These are phyloP conservation scores for Pichia cactophila DNA, from an alignment of 1,139 yeast species.

Conservation along the genomic window DNA sequence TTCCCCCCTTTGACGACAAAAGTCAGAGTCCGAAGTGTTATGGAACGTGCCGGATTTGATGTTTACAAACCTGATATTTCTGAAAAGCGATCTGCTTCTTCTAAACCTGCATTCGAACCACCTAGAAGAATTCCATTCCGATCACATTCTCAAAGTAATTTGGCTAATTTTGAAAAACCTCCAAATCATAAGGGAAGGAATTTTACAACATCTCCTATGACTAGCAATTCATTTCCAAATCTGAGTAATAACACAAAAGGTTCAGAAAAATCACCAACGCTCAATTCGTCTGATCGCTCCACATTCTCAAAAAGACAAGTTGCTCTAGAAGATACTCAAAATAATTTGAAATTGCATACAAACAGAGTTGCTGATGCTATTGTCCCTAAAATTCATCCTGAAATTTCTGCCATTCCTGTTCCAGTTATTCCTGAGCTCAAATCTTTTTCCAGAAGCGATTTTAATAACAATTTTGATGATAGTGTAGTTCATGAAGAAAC, in stretches of 20 bases:
- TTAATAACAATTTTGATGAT: neutral
- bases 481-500: neutral
- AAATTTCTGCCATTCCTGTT: neutral
- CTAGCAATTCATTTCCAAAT: conserved; percentile 8
- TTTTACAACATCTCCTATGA: conserved; percentile 20
- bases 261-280: neutral
- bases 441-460: neutral
- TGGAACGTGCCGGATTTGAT: conserved; percentile 60
- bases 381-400: neutral
- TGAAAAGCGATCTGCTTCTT: conserved; percentile 1
- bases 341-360: conserved; percentile 1
- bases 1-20: conserved; percentile 51
- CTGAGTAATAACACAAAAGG: neutral
- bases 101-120: neutral
- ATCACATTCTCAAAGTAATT: conserved; percentile 6
- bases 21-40: conserved; percentile 46
- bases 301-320: neutral
- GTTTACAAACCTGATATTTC: conserved; percentile 29
- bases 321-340: conserved; percentile 5
- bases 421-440: conserved; percentile 2
- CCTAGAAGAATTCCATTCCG: neutral
- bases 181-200: conserved; percentile 14
- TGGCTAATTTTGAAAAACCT: neutral
- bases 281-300: conserved; percentile 1
- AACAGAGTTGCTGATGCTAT: neutral